Evolutionary conservation across 2,329 filamentous ascomycete species (phyloP), one percentile per base, ranked within the genome.

Genomic region (Graphium sp.): DNA sequence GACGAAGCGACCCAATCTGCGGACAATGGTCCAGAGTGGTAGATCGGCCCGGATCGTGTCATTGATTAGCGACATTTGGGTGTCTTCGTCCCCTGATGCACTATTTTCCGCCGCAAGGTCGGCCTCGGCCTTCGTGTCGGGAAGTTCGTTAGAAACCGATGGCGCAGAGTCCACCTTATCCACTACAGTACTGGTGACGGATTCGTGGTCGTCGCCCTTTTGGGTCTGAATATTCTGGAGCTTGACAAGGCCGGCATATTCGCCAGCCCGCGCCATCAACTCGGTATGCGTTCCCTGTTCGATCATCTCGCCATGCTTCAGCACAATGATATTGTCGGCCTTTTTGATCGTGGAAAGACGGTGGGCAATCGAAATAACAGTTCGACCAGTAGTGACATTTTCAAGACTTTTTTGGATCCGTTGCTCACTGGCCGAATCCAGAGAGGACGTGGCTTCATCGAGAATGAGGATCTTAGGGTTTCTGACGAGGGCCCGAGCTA

Each of bases 271-370:
- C 2, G 51, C 45, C 35, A 79, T 53, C 3, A 80, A 55, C 29
- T 71, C 59, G 4, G 66, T 52, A 32, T 80, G 73, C 0, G 59
- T 70, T 0, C 75, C 75, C 40, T 73, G 57, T 44, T 80, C 74
- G 8, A 74, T 52, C 4, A 74, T 60, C 26, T 58, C 46, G 0
- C 75, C 74, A 30, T 62, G 53, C 10, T 66, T 58, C 43, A 79
- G 58, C 12, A 80, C 74, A 13, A 79, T 55, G 32, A 81, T 79
- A 34, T 69, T 65, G 39, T 80, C 69, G 0, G 74, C 74, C 30
- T 69, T 60, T 39, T 61, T 63, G 35, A 74, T 68, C 1, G 69
- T 74, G 0, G 64, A 68, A 2, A 74, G 48, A 3, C 69, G 54
- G 43, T 74, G 70, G 1, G 74, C 73, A 35, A 80, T 74, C 11